These are phyloP conservation scores for Cicer yamashitae DNA, from an alignment of 306 rosid genomes.

Conservation along the genomic window DNA sequence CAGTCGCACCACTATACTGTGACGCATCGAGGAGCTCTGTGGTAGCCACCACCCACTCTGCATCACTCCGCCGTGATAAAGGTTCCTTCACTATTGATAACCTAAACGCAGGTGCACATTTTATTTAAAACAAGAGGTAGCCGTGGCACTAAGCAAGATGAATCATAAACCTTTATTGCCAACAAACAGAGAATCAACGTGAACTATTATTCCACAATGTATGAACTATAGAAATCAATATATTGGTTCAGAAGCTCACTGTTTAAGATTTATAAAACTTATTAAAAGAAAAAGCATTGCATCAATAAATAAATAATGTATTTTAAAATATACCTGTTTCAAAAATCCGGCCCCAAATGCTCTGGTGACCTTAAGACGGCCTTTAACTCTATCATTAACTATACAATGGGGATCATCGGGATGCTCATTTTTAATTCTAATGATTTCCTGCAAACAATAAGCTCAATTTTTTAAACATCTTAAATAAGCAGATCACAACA, in stretches of 20 bases:
- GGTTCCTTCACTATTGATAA: not conserved
- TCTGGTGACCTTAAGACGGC: conserved; percentile 97
- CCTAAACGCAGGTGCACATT: not conserved
- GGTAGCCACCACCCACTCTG: not conserved
- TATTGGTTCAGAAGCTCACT: conserved; percentile 25
- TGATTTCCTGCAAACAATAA: conserved; percentile 72
- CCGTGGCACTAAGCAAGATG: conserved; percentile 27
- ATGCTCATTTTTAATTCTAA: conserved; percentile 88
- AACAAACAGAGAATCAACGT: conserved; percentile 3
- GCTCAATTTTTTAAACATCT: conserved; percentile 34
- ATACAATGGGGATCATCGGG: conserved; percentile 91
- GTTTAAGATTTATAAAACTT: not conserved
- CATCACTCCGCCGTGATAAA: not conserved
- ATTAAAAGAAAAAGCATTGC: conserved; percentile 9
- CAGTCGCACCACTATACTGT: not conserved
- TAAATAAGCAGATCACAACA: conserved; percentile 37
- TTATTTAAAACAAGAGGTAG: conserved; percentile 13
- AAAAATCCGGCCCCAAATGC: conserved; percentile 98
- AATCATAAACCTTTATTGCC: not conserved
- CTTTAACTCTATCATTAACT: conserved; percentile 92
- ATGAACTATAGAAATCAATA: conserved; percentile 25
- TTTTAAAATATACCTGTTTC: conserved; percentile 71
- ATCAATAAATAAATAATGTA: conserved; percentile 35
- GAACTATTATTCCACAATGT: conserved; percentile 20
- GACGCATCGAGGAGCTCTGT: not conserved